Base-by-base conservation (phyloP, 139 green algal species). In the Zygnema cylindricum region DNA sequence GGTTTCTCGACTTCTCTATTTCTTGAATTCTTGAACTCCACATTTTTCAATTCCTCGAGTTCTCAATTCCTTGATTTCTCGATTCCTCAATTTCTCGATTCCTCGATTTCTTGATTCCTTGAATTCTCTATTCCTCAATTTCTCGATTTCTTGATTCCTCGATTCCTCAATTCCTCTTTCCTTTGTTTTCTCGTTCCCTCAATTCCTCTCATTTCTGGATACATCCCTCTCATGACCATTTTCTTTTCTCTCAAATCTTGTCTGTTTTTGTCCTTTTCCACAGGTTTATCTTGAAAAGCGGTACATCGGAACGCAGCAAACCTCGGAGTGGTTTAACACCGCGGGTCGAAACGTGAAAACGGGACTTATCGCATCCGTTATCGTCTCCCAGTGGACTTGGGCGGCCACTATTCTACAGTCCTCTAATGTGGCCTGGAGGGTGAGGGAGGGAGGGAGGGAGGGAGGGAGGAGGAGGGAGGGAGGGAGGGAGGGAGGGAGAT, bases 301-400 rank as follows among this genome's bases (percentile, higher is more conserved):
- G 25, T 90, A 90, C 33, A 40, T 88, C 0, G 85, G 85, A n/a
- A 81, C 55, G 32, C 73, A 69, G n/a, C 77, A 88, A 76, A 89
- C 35, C 25, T 90, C 85, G 16, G 85, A 90, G 85, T 90, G 81
- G 82, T 95, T 95, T 82, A 91, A 93, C 76, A 94, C 89, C 33
- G 94, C 94, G 11, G 94, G 94, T 39, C 94, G 93, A 76, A 94
- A 85, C 43, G 93, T 96, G 84, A 95, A 95, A 73, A 92, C 92
- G 22, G 94, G 94, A 16, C 89, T 96, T 2, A 95, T 92, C 7
- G 94, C 93, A 7, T 94, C 93, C 55, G 94, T 96, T 75, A 95
- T 96, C 39, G 94, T 96, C 2, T 93, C 91, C 55, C 90, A 93
- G 84, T 93, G 91, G 91, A 93, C 91, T 1, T 93, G 91, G 91